Evolutionary conservation across 192 early-diverging fungal species (phyloP).

Genomic region (Cladochytrium replicatum): DNA sequence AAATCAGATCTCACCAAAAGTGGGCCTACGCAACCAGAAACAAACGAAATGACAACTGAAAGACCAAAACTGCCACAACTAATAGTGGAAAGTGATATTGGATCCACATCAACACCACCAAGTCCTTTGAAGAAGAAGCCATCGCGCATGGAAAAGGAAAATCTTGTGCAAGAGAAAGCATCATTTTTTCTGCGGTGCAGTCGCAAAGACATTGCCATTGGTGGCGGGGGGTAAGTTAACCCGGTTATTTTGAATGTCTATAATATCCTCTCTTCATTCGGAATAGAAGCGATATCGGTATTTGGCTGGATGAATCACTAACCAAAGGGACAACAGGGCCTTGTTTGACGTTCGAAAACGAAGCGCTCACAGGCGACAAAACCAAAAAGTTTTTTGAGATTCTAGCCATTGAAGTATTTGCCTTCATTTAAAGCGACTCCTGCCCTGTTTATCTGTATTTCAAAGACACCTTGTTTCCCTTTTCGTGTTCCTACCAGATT

Average conservation of each 20-base stretch:
- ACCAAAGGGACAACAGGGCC: constrained; percentile 17
- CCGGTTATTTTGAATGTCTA: constrained; percentile 1
- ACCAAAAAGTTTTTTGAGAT: constrained; percentile 25
- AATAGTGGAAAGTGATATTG: too few relatives aligned
- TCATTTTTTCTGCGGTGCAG: constrained; percentile 35
- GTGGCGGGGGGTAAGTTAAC: constrained; percentile 30
- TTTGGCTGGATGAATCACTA: constrained; percentile 25
- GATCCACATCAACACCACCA: too few relatives aligned
- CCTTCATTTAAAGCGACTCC: constrained; percentile 22
- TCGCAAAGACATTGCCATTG: constrained; percentile 24
- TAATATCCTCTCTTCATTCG: background rate
- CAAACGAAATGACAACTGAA: background rate
- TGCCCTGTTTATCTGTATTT: too few relatives aligned
- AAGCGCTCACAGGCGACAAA: constrained; percentile 25
- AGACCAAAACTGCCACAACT: too few relatives aligned
- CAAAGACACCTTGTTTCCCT: too few relatives aligned
- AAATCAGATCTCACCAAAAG: too few relatives aligned
- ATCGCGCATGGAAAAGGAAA: background rate
- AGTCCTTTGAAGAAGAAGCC: too few relatives aligned
- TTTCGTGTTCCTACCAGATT: too few relatives aligned
- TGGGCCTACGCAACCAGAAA: background rate
- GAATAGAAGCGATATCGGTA: constrained; percentile 14
- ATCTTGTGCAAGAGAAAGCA: constrained; percentile 17
- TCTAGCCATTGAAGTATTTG: constrained; percentile 29
- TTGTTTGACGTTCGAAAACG: constrained; percentile 32